Evolutionary conservation across 2,329 filamentous ascomycete genomes (phyloP).

Genomic region (Ophiosphaerella korrae): DNA sequence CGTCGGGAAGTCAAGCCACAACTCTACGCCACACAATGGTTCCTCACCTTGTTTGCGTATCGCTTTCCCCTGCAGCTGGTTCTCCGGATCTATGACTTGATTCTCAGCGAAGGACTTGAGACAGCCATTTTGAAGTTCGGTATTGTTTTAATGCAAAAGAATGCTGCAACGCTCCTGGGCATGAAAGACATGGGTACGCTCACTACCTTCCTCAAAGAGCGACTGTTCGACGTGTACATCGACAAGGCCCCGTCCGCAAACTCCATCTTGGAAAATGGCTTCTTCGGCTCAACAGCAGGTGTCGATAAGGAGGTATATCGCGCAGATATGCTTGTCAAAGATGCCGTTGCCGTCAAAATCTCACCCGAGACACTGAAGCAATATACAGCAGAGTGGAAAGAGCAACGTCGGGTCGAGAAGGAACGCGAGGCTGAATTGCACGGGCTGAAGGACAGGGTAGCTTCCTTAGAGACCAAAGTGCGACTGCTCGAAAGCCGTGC

Average conservation of each 20-base stretch:
- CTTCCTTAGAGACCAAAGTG: constrained; percentile 73
- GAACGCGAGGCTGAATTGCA: constrained; percentile 84
- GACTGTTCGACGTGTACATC: constrained; percentile 94
- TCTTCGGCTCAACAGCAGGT: constrained; percentile 91
- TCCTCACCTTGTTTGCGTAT: constrained; percentile 97
- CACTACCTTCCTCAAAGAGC: constrained; percentile 90
- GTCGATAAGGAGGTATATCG: constrained; percentile 95
- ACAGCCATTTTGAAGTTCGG: constrained; percentile 91
- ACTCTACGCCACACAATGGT: constrained; percentile 98
- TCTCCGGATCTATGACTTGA: constrained; percentile 93
- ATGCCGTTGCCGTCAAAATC: constrained; percentile 87
- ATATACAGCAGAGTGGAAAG: constrained; percentile 90
- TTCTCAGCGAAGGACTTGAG: constrained; percentile 88
- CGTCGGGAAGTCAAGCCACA: constrained; percentile 86
- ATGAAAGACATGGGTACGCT: constrained; percentile 92
- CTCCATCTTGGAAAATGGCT: constrained; percentile 92
- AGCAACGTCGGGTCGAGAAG: constrained; percentile 80
- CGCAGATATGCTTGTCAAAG: constrained; percentile 88
- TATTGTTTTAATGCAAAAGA: constrained; percentile 95
- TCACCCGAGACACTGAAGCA: constrained; percentile 79
- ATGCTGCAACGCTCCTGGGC: constrained; percentile 73
- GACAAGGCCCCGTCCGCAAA: constrained; percentile 91
- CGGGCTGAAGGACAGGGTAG: constrained; percentile 61
- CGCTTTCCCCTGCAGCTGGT: constrained; percentile 96
- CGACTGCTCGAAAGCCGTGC: constrained; percentile 85